Percentiles rank a stretch among this genome's conserved stretches.
These are phyloP conservation scores for Backusella luteola DNA, from an alignment of 192 early-diverging fungal species.

Conservation along the genomic window DNA sequence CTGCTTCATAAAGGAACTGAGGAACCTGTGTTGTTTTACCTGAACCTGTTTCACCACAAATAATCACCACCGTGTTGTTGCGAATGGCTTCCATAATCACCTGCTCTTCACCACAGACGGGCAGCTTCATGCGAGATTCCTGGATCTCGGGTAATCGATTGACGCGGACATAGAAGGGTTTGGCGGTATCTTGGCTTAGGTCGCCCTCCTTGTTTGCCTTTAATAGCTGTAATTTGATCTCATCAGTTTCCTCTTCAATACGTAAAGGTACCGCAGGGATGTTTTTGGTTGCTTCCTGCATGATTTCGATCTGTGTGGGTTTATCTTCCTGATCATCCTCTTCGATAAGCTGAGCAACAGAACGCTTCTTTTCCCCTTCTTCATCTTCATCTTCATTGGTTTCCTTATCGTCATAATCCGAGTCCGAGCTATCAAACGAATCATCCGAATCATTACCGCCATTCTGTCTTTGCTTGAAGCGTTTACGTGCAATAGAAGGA, in stretches of 20 bases:
- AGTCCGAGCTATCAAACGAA: slow-evolving; percentile 77
- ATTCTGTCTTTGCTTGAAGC: slow-evolving; percentile 27
- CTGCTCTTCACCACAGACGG: slow-evolving; percentile 94
- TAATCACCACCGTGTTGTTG: slow-evolving; percentile 82
- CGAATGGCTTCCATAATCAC: slow-evolving; percentile 95
- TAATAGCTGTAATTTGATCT: slow-evolving; percentile 33
- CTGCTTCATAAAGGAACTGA: slow-evolving; percentile 97
- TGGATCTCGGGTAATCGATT: slow-evolving; percentile 74
- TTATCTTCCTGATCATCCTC: slow-evolving; percentile 20
- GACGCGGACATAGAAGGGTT: slow-evolving; percentile 73
- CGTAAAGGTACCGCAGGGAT: slow-evolving; percentile 13
- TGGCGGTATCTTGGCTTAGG: slow-evolving; percentile 23
- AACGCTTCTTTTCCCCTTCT: slow-evolving; percentile 31
- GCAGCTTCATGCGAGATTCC: slow-evolving; percentile 75
- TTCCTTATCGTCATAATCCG: slow-evolving; percentile 46
- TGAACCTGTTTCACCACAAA: slow-evolving; percentile 98
- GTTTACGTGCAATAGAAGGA: slow-evolving; percentile 27
- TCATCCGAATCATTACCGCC: slow-evolving; percentile 41
- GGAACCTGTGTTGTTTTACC: slow-evolving; percentile 98
- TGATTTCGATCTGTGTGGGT: slow-evolving; percentile 32
- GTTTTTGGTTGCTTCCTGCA: slow-evolving; percentile 31
- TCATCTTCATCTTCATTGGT: slow-evolving; percentile 10
- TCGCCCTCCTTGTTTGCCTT: slow-evolving; percentile 36
- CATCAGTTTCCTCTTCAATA: slow-evolving; percentile 31
- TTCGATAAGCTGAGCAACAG: slow-evolving; percentile 42